Evolutionary conservation across 2,329 filamentous ascomycete genomes (phyloP), one percentile per base, ranked within the genome.

Genomic region (Graphilbum fragrans): DNA sequence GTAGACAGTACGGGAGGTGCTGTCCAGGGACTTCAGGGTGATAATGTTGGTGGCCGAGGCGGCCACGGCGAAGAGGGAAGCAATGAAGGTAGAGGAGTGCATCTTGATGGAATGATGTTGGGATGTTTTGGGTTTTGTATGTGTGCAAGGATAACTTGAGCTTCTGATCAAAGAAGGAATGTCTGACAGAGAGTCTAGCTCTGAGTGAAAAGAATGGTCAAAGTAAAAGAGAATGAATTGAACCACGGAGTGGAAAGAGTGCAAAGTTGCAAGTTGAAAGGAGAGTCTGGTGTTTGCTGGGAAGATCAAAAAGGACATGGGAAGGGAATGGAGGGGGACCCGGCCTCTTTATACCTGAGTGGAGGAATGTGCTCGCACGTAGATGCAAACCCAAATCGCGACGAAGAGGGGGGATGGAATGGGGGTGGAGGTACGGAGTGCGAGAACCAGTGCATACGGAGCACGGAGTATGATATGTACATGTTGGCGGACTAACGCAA

Each of bases 11-110:
- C 72, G 68, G 44, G 58, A 54, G 27, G 58, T 60, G 44, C 57
- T 51, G 55, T 80, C 77, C 39, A 76, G 69, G 50, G 72, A 77
- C 58, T 68, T 52, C 61, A 80, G 78, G 49, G 69, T 74, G 52
- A 80, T 59, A 29, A 59, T 58, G 58, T 67, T 70, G 54, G 53
- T 56, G 44, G 68, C 70, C 41, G 54, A 55, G 51, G 57, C 65
- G 39, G 32, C 23, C 46, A 63, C 57, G 44, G 64, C 64, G 6
- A 47, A 39, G 9, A 44, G 36, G n/a, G 35, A 17, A n/a, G 42
- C 22, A 25, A 32, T 17, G 12, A 44, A 16, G 5, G 19, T 32
- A 23, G 37, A 38, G n/a, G 38, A 32, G 20, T 19, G 20, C 42
- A 44, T 44, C 10, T 41, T 44, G 18, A 22, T 10, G 32, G 32